Percentiles rank a stretch among this genome's conserved stretches.
Conservation (phyloP, 2,329 filamentous ascomycete genomes). For the Fusarium chlamydosporum region DNA sequence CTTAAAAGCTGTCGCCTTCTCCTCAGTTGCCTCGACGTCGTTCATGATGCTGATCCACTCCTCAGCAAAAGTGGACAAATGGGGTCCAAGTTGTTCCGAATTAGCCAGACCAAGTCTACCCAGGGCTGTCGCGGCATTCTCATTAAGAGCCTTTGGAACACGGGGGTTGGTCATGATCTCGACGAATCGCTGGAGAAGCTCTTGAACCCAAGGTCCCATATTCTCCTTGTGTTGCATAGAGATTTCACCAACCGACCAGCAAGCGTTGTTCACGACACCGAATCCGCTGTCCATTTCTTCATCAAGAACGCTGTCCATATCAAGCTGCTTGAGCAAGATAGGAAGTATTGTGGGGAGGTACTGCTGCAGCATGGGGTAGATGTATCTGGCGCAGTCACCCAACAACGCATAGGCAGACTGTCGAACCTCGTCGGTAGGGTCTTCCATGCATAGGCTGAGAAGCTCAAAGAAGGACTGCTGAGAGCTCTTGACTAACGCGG, state of each 20-base stretch:
- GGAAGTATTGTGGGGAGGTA: conserved; percentile 82
- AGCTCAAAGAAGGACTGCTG: conserved; percentile 92
- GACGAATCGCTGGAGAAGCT: conserved; percentile 81
- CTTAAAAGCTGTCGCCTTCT: conserved; percentile 93
- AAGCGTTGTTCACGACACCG: conserved; percentile 97
- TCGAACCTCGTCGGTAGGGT: conserved; percentile 89
- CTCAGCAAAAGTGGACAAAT: conserved; percentile 83
- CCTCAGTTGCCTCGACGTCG: conserved; percentile 88
- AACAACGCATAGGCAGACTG: conserved; percentile 96
- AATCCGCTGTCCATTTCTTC: conserved; percentile 89
- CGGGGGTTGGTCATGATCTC: conserved; percentile 88
- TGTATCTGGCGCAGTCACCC: conserved; percentile 93
- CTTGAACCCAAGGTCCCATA: conserved; percentile 82
- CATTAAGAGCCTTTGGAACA: conserved; percentile 87
- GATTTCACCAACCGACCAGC: conserved; percentile 96
- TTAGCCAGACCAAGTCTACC: conserved; percentile 88
- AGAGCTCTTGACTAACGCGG: conserved; percentile 80
- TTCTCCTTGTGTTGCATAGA: conserved; percentile 81
- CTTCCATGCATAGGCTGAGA: conserved; percentile 91
- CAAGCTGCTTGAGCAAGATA: conserved; percentile 87
- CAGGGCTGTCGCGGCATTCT: conserved; percentile 94
- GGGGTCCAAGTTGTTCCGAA: conserved; percentile 80
- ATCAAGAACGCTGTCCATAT: conserved; percentile 80
- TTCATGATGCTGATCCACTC: conserved; percentile 86
- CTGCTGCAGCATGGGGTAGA: conserved; percentile 84